Evolutionary conservation across 192 early-diverging fungal genomes (phyloP), one percentile per base, ranked within the genome.

Genomic region (Umbelopsis sp.): DNA sequence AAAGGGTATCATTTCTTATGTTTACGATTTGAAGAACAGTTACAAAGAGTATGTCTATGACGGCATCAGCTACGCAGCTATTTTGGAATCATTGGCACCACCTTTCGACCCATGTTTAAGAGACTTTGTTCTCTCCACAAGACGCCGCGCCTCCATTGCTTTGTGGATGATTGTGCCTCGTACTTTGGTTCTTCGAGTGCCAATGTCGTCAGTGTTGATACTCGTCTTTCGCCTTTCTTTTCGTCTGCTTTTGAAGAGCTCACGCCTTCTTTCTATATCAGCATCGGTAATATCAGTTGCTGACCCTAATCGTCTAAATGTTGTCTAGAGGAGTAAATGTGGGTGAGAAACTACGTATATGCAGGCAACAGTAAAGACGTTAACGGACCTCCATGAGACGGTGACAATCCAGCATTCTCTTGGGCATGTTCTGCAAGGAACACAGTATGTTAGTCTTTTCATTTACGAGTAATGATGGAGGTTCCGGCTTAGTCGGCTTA

Each of bases 381-480:
- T 50, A 15, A 65, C 72, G 72, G 67, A 78, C 80, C 45, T 89
- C 85, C 76, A 90, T 87, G 4, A 90, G 72, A 27, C 80, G 76
- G 69, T 90, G 89, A 51, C 89, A 90, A 66, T 90, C 83, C 7
- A 90, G 75, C 74, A 89, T 61, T 30, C 80, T 48, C 67, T 86
- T 86, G 18, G 89, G 89, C 74, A 89, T 84, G 67, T 89, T 86
- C 81, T 86, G 10, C 18, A 44, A 45, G 20, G 30, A 3, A 64
- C 4, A 64, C 35, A 35, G 41, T 7, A 21, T 21, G 9, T 45
- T 37, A 33, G 18, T 2, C 11, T 15, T 46, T 47, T 46, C 2
- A 13, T n/a, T n/a, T n/a, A n/a, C n/a, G n/a, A n/a, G n/a, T n/a
- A n/a, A n/a, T n/a, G n/a, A n/a, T n/a, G n/a, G n/a, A n/a, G n/a